Evolutionary conservation across 805 yeast genomes (phyloP), one percentile per base, ranked within the genome.

Genomic region (Saturnispora diversa): DNA sequence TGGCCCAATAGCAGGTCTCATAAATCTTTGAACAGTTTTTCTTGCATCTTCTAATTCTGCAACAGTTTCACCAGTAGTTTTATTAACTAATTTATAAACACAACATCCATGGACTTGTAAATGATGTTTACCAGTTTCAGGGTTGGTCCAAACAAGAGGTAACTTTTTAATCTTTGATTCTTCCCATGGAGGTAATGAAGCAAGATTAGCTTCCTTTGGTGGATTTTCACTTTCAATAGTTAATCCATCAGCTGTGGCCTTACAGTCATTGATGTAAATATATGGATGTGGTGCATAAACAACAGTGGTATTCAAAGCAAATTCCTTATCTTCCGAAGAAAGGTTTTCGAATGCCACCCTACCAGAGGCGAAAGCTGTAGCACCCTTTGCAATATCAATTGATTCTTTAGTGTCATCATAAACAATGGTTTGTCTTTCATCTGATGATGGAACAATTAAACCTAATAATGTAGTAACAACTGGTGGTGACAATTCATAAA

Each of bases 271-370:
- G 47, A 86, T 86, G 60, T 72, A 84, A 44, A 86, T 86, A 62
- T 85, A 86, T 31, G 95, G 95, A 59, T 86, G 95, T 29, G 95
- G 95, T 13, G 95, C 94, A 58, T 86, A 86, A 34, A 79, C 84
- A 17, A 86, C 90, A 3, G 76, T 77, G n/a, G 94, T 80, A 55
- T 72, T 69, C 44, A 84, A 68, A 2, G 88, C 95, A 48, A 77
- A 70, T 46, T 80, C 65, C 60, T 85, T 74, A 46, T 85, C 92
- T 55, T 80, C 84, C 5, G 69, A 75, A 7, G 79, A 67, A 40
- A 86, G 68, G 19, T 69, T 52, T 30, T 78, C 75, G 55, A 81
- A 86, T 0, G 94, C 94, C 27, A 68, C 74, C 31, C 77, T 80
- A n/a, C 95, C 95, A 32, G 86, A 77, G 12, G 84, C 84, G 59